Base-by-base conservation (phyloP, 768 basidiomycete genomes). In the Solioccasus polychromus region DNA sequence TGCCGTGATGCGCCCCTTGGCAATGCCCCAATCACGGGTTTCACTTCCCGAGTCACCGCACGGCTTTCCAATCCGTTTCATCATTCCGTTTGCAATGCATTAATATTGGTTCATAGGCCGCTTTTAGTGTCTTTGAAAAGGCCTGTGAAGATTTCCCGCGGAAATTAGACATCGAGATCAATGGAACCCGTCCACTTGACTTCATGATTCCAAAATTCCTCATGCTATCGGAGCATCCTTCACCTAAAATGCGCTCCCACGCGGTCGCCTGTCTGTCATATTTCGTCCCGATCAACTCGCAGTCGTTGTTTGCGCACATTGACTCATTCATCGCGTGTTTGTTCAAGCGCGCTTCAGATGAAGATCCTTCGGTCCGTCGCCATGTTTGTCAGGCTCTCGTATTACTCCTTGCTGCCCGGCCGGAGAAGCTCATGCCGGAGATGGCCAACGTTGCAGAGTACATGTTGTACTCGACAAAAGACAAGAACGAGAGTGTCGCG, bases 391-490 rank as follows among this genome's bases (percentile, higher is more conserved):
- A 94, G 59, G 90, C 92, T 3, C 83, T 99, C 48, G 93, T 95
- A 17, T 73, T 95, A 15, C 85, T 99, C 25, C 82, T 99, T 35
- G 91, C 91, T 23, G 85, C 90, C 28, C 85, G 93, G 8, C 91
- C 96, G 1, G 93, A 96, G 67, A 95, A 95, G 67, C 82, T 99
- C 53, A 85, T 98, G 75, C 96, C 95, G 1, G 92, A 97, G 64
- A 90, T 99, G 79, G 65, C 73, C 19, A 92, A 92, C 55, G 96
- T 99, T 32, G 93, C 95, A 22, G 92, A 96, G 64, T 99, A 96
- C 68, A 98, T 99, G 92, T 77, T 98, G 30, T 98, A 93, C 71
- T 95, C 92, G 22, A 97, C 92, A 12, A 93, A 94, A 69, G 94
- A 97, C 74, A 88, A 89, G 70, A 92, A 97, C 65, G 94, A 97